These are phyloP conservation scores for Xylariaceae sp. DNA, from an alignment of 2,329 filamentous ascomycete genomes.

Conservation along the genomic window DNA sequence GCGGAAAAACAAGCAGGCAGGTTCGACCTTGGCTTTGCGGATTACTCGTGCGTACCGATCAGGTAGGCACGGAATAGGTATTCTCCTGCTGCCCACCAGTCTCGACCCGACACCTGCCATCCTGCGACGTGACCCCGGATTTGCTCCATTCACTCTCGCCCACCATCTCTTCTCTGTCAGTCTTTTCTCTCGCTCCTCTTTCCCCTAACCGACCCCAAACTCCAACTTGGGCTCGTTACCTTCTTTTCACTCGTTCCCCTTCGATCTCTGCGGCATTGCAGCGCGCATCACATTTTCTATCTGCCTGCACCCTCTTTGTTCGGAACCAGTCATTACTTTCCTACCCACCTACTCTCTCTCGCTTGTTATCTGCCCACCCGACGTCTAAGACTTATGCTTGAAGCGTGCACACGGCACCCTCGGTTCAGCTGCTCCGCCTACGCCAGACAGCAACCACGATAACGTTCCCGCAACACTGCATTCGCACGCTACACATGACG, in stretches of 20 bases:
- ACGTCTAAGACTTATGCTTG: neutral
- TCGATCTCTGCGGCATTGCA: constrained; percentile 6
- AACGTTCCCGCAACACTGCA: constrained; percentile 6
- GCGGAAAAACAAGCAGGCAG: neutral
- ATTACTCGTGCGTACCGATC: no score
- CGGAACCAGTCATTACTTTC: constrained; percentile 1
- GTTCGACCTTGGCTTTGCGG: no score
- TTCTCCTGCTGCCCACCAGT: neutral
- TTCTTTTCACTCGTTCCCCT: constrained; percentile 5
- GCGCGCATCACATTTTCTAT: constrained; percentile 7
- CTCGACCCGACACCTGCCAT: neutral
- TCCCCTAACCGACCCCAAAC: constrained; percentile 11
- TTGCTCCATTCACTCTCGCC: neutral
- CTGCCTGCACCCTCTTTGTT: constrained; percentile 6
- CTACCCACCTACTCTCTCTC: constrained; percentile 1
- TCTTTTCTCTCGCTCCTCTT: constrained; percentile 5
- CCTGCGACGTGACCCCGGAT: neutral
- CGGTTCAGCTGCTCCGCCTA: neutral
- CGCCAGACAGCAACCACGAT: constrained; percentile 1
- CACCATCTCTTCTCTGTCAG: neutral
- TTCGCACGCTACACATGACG: constrained; percentile 28
- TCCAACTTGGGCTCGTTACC: constrained; percentile 2
- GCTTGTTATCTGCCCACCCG: no score
- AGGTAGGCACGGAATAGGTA: neutral
- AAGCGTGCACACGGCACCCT: constrained; percentile 2